Evolutionary conservation across 306 rosid species (phyloP).

Genomic region (Benincasa hispida): DNA sequence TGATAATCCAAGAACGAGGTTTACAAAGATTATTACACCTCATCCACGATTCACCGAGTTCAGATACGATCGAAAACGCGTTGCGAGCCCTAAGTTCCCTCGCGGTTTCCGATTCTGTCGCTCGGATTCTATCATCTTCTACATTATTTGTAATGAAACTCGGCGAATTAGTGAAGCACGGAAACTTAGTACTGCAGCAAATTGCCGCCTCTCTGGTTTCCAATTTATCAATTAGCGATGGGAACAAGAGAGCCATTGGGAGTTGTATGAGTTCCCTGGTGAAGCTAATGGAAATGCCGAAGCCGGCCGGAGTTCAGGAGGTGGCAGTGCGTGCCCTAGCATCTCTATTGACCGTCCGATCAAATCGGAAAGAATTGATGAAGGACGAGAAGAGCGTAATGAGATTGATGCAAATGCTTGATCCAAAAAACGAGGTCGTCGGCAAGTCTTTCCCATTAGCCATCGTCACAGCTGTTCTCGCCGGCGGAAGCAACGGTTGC

Average conservation of each 20-base stretch:
- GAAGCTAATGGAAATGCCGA: slow-evolving; percentile 47
- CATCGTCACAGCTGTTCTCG: slow-evolving; percentile 19
- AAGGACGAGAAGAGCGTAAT: slow-evolving; percentile 45
- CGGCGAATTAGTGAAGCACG: slow-evolving; percentile 33
- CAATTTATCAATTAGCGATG: slow-evolving; percentile 26
- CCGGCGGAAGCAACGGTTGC: slow-evolving; percentile 39
- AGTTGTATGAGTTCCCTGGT: slow-evolving; percentile 36
- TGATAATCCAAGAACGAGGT: slow-evolving; percentile 32
- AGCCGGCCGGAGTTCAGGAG: slow-evolving; percentile 39
- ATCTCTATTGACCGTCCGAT: slow-evolving; percentile 31
- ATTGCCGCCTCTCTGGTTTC: slow-evolving; percentile 30
- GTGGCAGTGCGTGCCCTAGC: slow-evolving; percentile 30
- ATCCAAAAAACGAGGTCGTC: slow-evolving; percentile 25
- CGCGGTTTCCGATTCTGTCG: slow-evolving; percentile 23
- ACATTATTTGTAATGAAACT: slow-evolving; percentile 27
- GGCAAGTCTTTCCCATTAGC: slow-evolving; percentile 19
- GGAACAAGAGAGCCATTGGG: slow-evolving; percentile 42
- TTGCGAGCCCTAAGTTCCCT: slow-evolving; percentile 27
- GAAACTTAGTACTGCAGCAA: slow-evolving; percentile 27
- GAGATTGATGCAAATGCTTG: slow-evolving; percentile 40
- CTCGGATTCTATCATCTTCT: slow-evolving; percentile 28
- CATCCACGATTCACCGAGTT: slow-evolving; percentile 29
- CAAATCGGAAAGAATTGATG: slow-evolving; percentile 37
- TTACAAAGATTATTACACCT: slow-evolving; percentile 33
- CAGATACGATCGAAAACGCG: slow-evolving; percentile 25